Base-by-base conservation (phyloP, 2,329 filamentous ascomycete species). In the Plenodomus lindquistii region DNA sequence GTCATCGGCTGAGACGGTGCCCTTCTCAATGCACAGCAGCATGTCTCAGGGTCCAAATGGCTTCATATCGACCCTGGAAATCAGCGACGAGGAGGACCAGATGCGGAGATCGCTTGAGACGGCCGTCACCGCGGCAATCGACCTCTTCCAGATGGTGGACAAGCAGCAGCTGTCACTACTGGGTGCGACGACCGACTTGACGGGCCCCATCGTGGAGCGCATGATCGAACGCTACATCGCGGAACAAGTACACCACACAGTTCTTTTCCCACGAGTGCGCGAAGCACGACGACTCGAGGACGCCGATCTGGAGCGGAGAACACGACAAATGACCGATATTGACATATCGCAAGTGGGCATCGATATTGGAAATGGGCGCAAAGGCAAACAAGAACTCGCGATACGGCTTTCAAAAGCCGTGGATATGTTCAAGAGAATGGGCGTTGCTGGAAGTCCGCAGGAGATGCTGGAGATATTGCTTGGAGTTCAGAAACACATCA, bases 271-370 rank as follows among this genome's bases (percentile, higher is more conserved):
- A 0, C 84, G 88, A 38, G 77, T 99, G 18, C 90, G 86, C 67
- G 81, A 85, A 2, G 84, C 95, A 59, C 89, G 91, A 57, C 82
- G 88, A 42, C 79, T 85, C 0, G 92, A 97, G 57, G 94, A 99
- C 65, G 77, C 88, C 8, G 91, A 97, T 61, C 78, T 99, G 5
- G 93, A 97, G 67, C 84, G 85, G 20, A 91, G 94, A 66, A 94
- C 97, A 46, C 85, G 89, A 36, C 90, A 96, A 69, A 97, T 97
- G 91, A 85, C 91, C 63, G 89, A 87, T 63, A 86, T 99, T 46
- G 94, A 99, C 71, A 88, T 99, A 44, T 94, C 91, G 1, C 94
- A 99, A 72, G 85, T 99, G 15, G 94, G 94, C 1, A 91, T 99
- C 43, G 80, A 84, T 3, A 89, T 97, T 38, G 88, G 92, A 50